Base-by-base conservation (phyloP, 176 grass and related monocot species). In the sorghum (Sorghum bicolor) region DNA sequence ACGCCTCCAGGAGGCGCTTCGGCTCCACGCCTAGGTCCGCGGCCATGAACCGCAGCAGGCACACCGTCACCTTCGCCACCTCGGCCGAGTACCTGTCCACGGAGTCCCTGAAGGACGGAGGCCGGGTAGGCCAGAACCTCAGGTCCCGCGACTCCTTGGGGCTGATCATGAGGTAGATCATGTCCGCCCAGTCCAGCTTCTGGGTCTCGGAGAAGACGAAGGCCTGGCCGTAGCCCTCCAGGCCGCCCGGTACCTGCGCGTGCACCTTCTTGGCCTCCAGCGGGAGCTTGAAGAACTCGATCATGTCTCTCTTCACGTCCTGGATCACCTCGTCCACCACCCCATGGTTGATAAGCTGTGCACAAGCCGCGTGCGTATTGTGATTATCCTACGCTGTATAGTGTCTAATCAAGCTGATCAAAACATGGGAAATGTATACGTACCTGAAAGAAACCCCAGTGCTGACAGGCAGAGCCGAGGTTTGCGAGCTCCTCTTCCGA, bases 121-220 rank as follows among this genome's bases (percentile, higher is more conserved):
- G 37, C 3, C 17, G 50, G 7, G 55, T 14, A 19, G 90, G 86
- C 86, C 90, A 92, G 26, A 82, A 82, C n/a, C 47, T 69, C 71
- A 63, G 48, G 6, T 79, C 65, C 53, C 90, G 80, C 10, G n/a
- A 3, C 14, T 82, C 63, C 43, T 34, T 9, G 11, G 87, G 87
- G 37, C 30, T 55, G 14, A 74, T 37, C 22, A 74, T 47, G 10
- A 90, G 37, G 57, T 22, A 80, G 34, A 83, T 40, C 65, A 80
- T 57, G 80, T 87, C 88, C 8, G 29, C 80, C 88, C 88, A 90
- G 16, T 87, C 88, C 70, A 90, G 34, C 24, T 90, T 90, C 63
- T 84, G 89, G 2, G 80, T 70, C 4, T 87, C 71, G 0, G 84
- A 76, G 19, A 64, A 81, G 4, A 91, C 69, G 22, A 84, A 91